Percentiles rank a stretch among this genome's conserved stretches.
Evolutionary conservation across 2,329 filamentous ascomycete species (phyloP).

Genomic region (Tolypocladium capitatum): DNA sequence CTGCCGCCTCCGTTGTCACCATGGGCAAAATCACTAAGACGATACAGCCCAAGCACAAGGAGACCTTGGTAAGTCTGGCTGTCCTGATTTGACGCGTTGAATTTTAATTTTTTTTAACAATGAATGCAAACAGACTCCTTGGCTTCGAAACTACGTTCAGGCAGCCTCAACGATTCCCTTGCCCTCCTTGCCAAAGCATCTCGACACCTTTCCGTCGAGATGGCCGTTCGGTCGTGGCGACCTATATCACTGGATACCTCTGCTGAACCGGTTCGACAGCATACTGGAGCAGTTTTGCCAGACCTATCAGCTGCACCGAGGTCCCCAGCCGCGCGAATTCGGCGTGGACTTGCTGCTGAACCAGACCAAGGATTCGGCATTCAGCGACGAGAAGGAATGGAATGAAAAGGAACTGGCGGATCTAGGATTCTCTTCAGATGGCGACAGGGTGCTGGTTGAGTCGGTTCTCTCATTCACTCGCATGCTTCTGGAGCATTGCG

Average conservation of each 20-base stretch:
- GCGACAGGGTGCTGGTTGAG: slow-evolving; percentile 69
- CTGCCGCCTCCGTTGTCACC: slow-evolving; percentile 42
- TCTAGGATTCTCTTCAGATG: slow-evolving; percentile 57
- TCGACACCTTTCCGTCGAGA: slow-evolving; percentile 68
- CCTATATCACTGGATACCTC: slow-evolving; percentile 93
- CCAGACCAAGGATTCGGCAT: slow-evolving; percentile 36
- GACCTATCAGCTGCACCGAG: slow-evolving; percentile 66
- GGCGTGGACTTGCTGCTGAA: slow-evolving; percentile 50
- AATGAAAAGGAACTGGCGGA: slow-evolving; percentile 32
- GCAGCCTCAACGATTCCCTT: slow-evolving; percentile 55
- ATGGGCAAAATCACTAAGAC: slow-evolving; percentile 59
- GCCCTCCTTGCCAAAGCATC: slow-evolving; percentile 61
- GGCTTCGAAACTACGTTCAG: slow-evolving; percentile 69
- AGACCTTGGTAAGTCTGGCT: slow-evolving; percentile 43
- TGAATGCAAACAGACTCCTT: slow-evolving; percentile 54
- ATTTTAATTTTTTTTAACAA: background rate
- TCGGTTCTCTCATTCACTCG: slow-evolving; percentile 73
- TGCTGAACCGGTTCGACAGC: slow-evolving; percentile 85
- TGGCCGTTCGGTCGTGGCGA: slow-evolving; percentile 96
- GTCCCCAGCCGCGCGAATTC: slow-evolving; percentile 71
- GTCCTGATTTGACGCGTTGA: background rate
- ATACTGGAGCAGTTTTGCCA: slow-evolving; percentile 72
- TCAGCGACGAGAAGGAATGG: slow-evolving; percentile 35
- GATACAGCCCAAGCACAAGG: slow-evolving; percentile 53
- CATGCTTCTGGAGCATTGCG: slow-evolving; percentile 84